Conservation (phyloP, 1,284 basidiomycete species). For the Farysia itapuensis region DNA sequence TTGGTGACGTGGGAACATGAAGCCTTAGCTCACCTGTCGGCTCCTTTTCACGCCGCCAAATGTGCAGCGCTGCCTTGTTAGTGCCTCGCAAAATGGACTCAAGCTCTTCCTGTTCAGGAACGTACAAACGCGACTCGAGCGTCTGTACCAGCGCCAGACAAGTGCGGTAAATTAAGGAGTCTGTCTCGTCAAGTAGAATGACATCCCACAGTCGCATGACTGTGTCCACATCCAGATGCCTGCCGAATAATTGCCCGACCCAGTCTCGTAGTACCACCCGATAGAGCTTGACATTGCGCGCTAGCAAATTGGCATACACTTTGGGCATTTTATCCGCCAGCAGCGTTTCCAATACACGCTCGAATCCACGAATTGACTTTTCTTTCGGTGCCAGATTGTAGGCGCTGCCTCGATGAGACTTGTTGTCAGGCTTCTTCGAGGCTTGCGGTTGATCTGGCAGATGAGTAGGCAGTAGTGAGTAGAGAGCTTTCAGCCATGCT, state of each 20-base stretch:
- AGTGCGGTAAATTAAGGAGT: conserved; percentile 44
- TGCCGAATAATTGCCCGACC: conserved; percentile 42
- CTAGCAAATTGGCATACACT: conserved; percentile 65
- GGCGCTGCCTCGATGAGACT: conserved; percentile 1
- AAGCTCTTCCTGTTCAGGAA: conserved; percentile 44
- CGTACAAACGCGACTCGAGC: conserved; percentile 49
- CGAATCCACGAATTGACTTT: conserved; percentile 13
- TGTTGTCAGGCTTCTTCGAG: neutral
- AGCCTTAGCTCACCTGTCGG: conserved; percentile 9
- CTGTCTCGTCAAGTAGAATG: conserved; percentile 48
- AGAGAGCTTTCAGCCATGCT: conserved; percentile 50
- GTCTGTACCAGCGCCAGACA: conserved; percentile 49
- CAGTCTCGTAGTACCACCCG: conserved; percentile 38
- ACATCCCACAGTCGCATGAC: conserved; percentile 53
- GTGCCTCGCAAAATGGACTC: conserved; percentile 39
- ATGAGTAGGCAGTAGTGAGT: conserved; percentile 28
- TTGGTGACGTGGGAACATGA: neutral
- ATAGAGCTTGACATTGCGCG: conserved; percentile 30
- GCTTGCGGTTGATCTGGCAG: neutral
- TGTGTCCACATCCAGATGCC: conserved; percentile 47
- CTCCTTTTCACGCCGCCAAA: conserved; percentile 45
- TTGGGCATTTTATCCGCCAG: conserved; percentile 90
- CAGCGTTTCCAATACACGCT: conserved; percentile 85
- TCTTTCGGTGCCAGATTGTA: conserved; percentile 16
- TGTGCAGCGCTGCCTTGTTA: conserved; percentile 38